phyloP scores from a whole-genome alignment of 1,139 yeast species.

The Candida mesenterica region DNA sequence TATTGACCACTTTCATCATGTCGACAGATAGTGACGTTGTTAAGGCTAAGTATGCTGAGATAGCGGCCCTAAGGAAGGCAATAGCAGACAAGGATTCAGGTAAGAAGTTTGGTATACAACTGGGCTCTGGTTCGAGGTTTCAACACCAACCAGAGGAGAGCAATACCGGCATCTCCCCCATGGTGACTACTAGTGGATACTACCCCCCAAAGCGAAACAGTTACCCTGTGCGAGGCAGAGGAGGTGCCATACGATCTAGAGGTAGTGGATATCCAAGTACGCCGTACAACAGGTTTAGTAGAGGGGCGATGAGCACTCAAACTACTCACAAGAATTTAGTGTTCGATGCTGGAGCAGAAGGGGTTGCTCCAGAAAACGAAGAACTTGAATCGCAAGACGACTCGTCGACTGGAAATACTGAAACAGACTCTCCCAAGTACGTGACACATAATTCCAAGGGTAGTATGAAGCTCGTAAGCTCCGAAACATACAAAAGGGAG shows the following conservation, averaged over 20 bases:
- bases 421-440: conserved; percentile 15
- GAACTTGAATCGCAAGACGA: no score
- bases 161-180: not conserved
- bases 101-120: conserved; percentile 4
- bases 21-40: conserved; percentile 17
- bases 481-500: conserved; percentile 34
- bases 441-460: conserved; percentile 27
- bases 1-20: conserved; percentile 4
- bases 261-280: conserved; percentile 4
- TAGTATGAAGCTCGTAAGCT: conserved; percentile 38
- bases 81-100: conserved; percentile 19
- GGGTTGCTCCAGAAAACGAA: no score
- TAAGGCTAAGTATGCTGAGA: conserved; percentile 32
- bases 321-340: not conserved
- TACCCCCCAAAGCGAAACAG: not conserved
- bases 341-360: not conserved
- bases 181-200: conserved; percentile 1
- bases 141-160: not conserved
- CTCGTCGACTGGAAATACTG: no score
- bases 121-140: not conserved
- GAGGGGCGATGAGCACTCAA: not conserved
- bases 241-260: conserved; percentile 7
- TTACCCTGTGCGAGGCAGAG: conserved; percentile 4
- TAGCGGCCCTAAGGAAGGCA: conserved; percentile 31
- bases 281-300: conserved; percentile 1